Base-by-base conservation (phyloP, 805 yeast species). In the Candida maltosa region DNA sequence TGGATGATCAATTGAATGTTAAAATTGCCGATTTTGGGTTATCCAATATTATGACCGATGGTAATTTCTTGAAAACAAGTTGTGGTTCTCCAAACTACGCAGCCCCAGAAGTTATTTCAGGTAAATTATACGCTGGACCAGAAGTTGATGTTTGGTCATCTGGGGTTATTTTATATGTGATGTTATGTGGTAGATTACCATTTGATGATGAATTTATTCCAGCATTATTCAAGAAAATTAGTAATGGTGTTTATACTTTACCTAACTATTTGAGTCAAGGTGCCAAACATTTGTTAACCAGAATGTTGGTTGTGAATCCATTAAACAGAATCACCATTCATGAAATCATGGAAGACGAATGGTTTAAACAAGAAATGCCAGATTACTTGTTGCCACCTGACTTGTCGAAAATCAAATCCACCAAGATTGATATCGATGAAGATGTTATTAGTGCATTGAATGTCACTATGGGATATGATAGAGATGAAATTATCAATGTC, bases 141-240 rank as follows among this genome's bases (percentile, higher is more conserved):
- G 98, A 93, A 58, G 96, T 93, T 31, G 98, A 93, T 58, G 82
- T 93, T 14, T 93, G 98, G 98, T 87, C 96, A 2, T 91, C 89
- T 69, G 98, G 98, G 45, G 95, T 93, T 21, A 97, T 93, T 0
- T 64, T 93, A 33, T 93, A 87, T 54, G 99, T 93, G 6, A 69
- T 93, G 41, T 96, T 93, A 2, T 89, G 97, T 58, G 99, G 99
- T 37, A 89, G 87, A 57, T 97, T 93, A 10, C 99, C 99, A 6
- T 93, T 93, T 58, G 98, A 93, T 58, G 97, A 93, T 55, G 94
- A 87, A 51, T 80, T 86, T 46, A 95, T 94, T 44, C 81, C 89
- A 30, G 89, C 85, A 2, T 70, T 93, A 48, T 98, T 93, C 58
- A 95, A 87, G 44, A 89, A 89, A 58, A 93, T 93, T 56, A 93